Evolutionary conservation across 2,329 filamentous ascomycete species (phyloP).

Genomic region (Xylariales sp.): DNA sequence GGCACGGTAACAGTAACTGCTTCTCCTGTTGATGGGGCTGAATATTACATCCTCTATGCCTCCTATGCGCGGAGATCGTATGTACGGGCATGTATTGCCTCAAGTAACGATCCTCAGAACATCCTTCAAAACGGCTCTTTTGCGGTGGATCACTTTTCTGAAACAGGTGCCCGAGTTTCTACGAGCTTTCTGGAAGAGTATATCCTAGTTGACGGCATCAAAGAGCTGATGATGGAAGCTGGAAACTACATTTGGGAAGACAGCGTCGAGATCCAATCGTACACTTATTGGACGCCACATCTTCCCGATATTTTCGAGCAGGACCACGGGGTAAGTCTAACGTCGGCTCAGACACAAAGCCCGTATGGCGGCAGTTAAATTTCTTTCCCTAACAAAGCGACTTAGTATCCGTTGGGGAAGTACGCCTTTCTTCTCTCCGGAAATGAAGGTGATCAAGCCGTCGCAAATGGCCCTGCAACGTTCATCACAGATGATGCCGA

Average conservation of each 20-base stretch:
- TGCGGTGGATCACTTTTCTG: neutral
- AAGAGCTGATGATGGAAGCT: neutral
- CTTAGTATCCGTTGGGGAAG: too few relatives aligned
- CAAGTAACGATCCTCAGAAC: neutral
- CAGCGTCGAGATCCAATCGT: constrained; percentile 1
- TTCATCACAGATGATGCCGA: neutral
- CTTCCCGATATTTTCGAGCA: neutral
- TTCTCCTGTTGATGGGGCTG: neutral
- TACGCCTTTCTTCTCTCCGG: too few relatives aligned
- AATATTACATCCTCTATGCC: neutral
- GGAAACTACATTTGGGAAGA: constrained; percentile 3
- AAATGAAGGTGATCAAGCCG: too few relatives aligned
- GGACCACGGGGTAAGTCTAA: neutral
- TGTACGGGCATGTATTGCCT: neutral
- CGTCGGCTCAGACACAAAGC: too few relatives aligned
- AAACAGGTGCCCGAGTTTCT: neutral
- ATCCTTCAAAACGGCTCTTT: neutral
- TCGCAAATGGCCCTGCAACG: neutral
- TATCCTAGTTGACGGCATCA: neutral
- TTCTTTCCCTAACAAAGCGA: too few relatives aligned
- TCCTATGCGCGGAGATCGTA: neutral
- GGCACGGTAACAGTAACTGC: neutral
- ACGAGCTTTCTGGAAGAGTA: neutral
- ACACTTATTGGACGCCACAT: neutral
- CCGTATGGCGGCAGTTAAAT: too few relatives aligned